Evolutionary conservation across 441 rosid species (phyloP), one percentile per base, ranked within the genome.

Genomic region (Mallotus repandus): DNA sequence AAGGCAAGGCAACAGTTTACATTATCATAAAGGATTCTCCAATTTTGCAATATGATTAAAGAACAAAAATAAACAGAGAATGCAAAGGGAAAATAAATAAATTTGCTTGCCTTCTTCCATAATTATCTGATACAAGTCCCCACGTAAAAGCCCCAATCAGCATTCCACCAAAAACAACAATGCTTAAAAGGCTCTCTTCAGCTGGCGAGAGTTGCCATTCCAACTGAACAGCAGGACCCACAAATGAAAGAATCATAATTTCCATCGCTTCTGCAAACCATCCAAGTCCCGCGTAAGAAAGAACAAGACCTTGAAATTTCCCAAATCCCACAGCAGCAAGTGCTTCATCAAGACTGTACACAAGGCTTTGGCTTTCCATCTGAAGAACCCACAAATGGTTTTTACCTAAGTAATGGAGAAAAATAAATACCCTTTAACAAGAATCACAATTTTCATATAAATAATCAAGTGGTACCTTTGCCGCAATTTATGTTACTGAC

Each of bases 181-280:
- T 86, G 14, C 87, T 76, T 58, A 89, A 49, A 1, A 89, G 75
- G 74, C 87, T 86, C 81, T 87, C 88, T 55, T 87, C 68, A 35
- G 12, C 63, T 0, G 89, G 75, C 9, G 91, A 80, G 68, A 89
- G 86, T 7, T 69, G 76, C 93, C 93, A 89, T 15, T 77, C 75
- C 4, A 85, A 75, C 74, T 87, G 81, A n/a, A 89, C 84, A 11
- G 84, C 83, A 53, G 86, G 81, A 48, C 93, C 93, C 46, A 89
- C 67, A 29, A 89, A 89, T 13, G 93, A 89, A 16, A 89, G 87
- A 72, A 89, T 84, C 93, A 89, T 87, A 21, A 89, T 66, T 62
- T 86, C 93, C 91, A 89, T 87, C 9, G 91, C 89, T 71, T 87
- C 93, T 0, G 89, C 62, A 69, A 87, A 71, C 86, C 84, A 86